Conservation (phyloP, 257 asterid genomes). For the Craterostigma plantagineum region DNA sequence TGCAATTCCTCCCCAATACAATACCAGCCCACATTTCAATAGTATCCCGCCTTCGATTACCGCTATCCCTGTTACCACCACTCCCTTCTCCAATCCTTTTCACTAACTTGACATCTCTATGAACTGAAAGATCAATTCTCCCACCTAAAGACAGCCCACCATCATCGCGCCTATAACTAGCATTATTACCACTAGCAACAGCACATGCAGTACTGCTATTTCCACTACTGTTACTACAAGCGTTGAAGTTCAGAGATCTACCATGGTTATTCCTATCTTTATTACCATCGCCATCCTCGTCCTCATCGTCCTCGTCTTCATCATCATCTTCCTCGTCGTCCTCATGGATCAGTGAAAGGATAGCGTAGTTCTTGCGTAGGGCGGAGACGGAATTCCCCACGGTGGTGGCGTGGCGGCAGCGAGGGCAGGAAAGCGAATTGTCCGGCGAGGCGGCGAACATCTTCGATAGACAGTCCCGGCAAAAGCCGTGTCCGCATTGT, state of each 20-base stretch:
- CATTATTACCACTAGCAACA: constrained; percentile 16
- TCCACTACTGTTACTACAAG: constrained; percentile 10
- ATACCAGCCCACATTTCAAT: constrained; percentile 68
- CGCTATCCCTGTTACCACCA: constrained; percentile 12
- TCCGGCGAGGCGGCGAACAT: constrained; percentile 69
- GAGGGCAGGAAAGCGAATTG: constrained; percentile 71
- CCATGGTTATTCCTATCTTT: constrained; percentile 11
- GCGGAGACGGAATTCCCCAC: constrained; percentile 94
- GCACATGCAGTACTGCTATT: constrained; percentile 14
- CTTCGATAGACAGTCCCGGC: constrained; percentile 79
- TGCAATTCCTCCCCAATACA: constrained; percentile 36
- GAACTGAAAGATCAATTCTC: constrained; percentile 51
- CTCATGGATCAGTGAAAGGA: constrained; percentile 52
- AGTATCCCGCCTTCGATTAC: constrained; percentile 10
- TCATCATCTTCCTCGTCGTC: constrained; percentile 66
- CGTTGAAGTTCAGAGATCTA: constrained; percentile 8
- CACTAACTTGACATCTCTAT: constrained; percentile 51
- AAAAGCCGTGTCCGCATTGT: constrained; percentile 98
- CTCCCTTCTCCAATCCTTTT: constrained; percentile 52
- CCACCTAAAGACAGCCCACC: constrained; percentile 24
- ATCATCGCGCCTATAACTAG: constrained; percentile 19
- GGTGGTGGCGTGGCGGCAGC: constrained; percentile 78
- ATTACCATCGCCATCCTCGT: constrained; percentile 9
- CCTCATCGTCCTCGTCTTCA: constrained; percentile 20
- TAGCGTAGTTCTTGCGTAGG: constrained; percentile 63